These are phyloP conservation scores for Phytophthora pini DNA, from an alignment of 352 stramenopile species.

Conservation along the genomic window DNA sequence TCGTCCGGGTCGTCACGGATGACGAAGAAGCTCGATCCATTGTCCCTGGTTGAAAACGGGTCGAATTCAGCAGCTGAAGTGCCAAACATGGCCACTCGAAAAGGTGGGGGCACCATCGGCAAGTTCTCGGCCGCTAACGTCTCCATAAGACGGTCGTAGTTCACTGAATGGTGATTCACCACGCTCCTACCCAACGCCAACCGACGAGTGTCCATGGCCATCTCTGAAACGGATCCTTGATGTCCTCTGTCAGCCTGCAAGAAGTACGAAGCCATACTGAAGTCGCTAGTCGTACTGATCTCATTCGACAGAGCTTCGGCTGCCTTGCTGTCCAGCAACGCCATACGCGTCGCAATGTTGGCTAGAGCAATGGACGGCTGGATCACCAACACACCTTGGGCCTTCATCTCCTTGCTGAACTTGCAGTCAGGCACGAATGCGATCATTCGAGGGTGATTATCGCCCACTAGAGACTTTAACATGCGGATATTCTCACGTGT, in stretches of 20 bases:
- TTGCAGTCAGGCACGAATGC: slow-evolving; percentile 57
- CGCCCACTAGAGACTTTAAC: slow-evolving; percentile 52
- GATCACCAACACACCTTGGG: slow-evolving; percentile 46
- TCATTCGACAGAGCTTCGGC: slow-evolving; percentile 49
- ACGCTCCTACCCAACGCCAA: slow-evolving; percentile 56
- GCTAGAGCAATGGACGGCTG: slow-evolving; percentile 73
- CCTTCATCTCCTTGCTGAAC: slow-evolving; percentile 54
- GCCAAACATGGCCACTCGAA: slow-evolving; percentile 76
- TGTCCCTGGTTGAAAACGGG: slow-evolving; percentile 46
- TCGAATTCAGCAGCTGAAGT: slow-evolving; percentile 53
- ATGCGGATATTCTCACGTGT: slow-evolving; percentile 58
- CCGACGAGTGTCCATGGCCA: slow-evolving; percentile 45
- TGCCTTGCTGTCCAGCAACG: slow-evolving; percentile 53
- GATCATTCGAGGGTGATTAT: slow-evolving; percentile 61
- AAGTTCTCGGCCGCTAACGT: slow-evolving; percentile 39
- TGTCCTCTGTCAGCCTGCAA: slow-evolving; percentile 42
- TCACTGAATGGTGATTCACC: slow-evolving; percentile 75
- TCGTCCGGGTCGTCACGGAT: slow-evolving; percentile 52
- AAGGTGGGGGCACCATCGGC: slow-evolving; percentile 52
- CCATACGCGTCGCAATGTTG: slow-evolving; percentile 73
- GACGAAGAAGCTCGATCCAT: slow-evolving; percentile 62
- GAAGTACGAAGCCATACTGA: slow-evolving; percentile 68
- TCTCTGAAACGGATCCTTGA: slow-evolving; percentile 39
- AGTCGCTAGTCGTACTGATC: slow-evolving; percentile 56
- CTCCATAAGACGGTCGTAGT: slow-evolving; percentile 57